Evolutionary conservation across 129 eudicot species (phyloP).

Genomic region (Tagetes patula): DNA sequence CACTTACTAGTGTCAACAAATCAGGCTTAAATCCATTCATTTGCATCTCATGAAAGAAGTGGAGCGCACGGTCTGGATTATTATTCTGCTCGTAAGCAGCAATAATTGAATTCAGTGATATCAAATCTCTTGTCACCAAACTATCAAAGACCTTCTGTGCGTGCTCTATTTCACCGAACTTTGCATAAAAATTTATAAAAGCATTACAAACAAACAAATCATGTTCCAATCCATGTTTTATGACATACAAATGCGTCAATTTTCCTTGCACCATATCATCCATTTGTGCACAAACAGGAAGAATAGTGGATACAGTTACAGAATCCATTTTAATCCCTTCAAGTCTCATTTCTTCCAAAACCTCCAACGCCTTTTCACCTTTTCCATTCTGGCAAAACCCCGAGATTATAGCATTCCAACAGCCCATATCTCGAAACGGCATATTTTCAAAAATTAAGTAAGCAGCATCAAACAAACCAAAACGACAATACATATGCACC

Average conservation of each 20-base stretch:
- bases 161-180: conserved; percentile 52
- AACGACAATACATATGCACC: conserved; percentile 84
- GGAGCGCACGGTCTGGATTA: conserved; percentile 46
- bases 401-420: conserved; percentile 85
- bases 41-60: conserved; percentile 50
- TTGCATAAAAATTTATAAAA: conserved; percentile 76
- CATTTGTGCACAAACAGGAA: conserved; percentile 69
- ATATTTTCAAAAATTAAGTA: conserved; percentile 53
- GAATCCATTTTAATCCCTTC: conserved; percentile 67
- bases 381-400: conserved; percentile 79
- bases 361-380: conserved; percentile 50
- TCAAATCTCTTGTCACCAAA: conserved; percentile 60
- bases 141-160: conserved; percentile 62
- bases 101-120: conserved; percentile 87
- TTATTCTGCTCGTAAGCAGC: conserved; percentile 85
- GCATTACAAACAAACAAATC: conserved; percentile 78
- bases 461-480: conserved; percentile 52
- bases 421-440: conserved; percentile 77
- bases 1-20: conserved; percentile 67
- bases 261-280: conserved; percentile 50
- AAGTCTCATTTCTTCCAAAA: conserved; percentile 64
- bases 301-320: conserved; percentile 61
- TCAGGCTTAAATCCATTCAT: conserved; percentile 47
- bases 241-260: conserved; percentile 56
- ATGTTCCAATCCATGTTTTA: conserved; percentile 71